Conservation (phyloP, 805 yeast species). For the Ogataea degrootiae region DNA sequence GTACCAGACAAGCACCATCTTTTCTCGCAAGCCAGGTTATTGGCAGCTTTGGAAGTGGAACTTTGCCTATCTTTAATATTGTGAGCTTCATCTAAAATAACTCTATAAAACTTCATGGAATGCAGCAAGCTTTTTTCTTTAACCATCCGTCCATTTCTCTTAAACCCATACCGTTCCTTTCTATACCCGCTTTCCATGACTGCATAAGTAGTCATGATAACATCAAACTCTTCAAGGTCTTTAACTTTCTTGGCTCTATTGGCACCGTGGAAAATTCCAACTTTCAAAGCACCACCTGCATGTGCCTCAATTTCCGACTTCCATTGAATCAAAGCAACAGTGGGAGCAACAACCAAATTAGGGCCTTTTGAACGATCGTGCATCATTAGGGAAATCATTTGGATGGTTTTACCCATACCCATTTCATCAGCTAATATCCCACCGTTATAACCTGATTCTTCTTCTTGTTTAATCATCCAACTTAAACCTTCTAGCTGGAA, state of each 20-base stretch:
- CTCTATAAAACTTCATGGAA: conserved; percentile 70
- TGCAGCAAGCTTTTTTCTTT: conserved; percentile 78
- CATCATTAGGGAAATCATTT: conserved; percentile 85
- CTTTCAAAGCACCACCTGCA: conserved; percentile 64
- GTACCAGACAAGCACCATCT: conserved; percentile 95
- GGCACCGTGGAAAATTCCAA: conserved; percentile 81
- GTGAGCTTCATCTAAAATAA: conserved; percentile 94
- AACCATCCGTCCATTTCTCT: conserved; percentile 61
- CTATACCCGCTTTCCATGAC: conserved; percentile 84
- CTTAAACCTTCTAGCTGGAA: conserved; percentile 91
- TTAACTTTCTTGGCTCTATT: conserved; percentile 56
- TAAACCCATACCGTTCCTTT: conserved; percentile 79
- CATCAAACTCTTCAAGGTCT: conserved; percentile 64
- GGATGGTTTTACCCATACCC: conserved; percentile 99
- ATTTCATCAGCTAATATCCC: conserved; percentile 97
- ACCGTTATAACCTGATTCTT: conserved; percentile 71
- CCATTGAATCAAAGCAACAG: conserved; percentile 99
- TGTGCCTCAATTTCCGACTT: conserved; percentile 85
- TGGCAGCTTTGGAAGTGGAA: conserved; percentile 91
- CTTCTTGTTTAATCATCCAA: conserved; percentile 88
- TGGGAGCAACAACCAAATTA: conserved; percentile 90
- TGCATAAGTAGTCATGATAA: conserved; percentile 86
- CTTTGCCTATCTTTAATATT: conserved; percentile 93
- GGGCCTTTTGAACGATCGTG: conserved; percentile 63
- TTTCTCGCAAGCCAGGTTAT: conserved; percentile 61